Evolutionary conservation across 139 green algal species (phyloP), one percentile per base, ranked within the genome.

Genomic region (Chlorella ohadii): DNA sequence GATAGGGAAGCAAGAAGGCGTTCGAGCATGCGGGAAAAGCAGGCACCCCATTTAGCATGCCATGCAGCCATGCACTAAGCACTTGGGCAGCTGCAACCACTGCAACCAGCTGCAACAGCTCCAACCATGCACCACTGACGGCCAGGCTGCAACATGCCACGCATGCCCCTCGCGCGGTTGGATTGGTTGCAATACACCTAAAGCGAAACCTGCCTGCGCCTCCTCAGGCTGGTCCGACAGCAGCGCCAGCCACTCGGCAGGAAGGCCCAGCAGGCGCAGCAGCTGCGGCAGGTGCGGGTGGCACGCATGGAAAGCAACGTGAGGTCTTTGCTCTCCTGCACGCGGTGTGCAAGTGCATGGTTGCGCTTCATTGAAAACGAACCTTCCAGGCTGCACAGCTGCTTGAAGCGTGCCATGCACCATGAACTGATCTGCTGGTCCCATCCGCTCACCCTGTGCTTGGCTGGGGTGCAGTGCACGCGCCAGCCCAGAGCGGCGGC

Each of bases 211-310:
- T 72, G 84, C 72, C 65, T 76, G 85, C 0, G 89, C 87, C 23
- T 85, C 76, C 22, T 47, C 38, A 2, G 85, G 65, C 61, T 90
- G 67, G 25, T 81, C 78, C 0, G 84, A 88, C 55, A 96, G 70
- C 73, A 93, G 73, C 15, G 17, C 84, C 84, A 92, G 83, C 84
- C 88, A 84, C 44, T 88, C 68, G 6, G 71, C n/a, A 3, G 88
- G 79, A 88, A 95, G 89, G 17, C 87, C 85, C 84, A 96, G 88
- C 85, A 92, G 70, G 79, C 63, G 22, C 86, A 96, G 76, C 80
- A 94, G 83, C 61, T 89, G 86, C 73, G 51, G 73, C 51, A 55
- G 72, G 11, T 12, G 27, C 16, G 72, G 27, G 41, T 15, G 2
- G 63, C 63, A 64, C 22, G 44, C 27, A 28, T 39, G 41, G 41